Evolutionary conservation across 306 rosid genomes (phyloP).

Genomic region (Gleditsia sinensis): DNA sequence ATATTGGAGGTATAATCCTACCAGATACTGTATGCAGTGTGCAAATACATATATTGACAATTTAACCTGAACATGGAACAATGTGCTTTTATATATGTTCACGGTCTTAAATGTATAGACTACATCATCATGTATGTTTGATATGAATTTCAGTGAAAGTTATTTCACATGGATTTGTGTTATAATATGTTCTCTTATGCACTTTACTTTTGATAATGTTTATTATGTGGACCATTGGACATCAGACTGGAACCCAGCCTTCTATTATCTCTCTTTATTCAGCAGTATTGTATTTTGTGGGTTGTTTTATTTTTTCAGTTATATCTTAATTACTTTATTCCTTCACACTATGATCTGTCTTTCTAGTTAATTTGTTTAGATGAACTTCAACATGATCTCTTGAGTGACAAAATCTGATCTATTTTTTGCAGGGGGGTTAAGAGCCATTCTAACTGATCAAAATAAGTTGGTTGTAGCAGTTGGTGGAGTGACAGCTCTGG

Average conservation of each 20-base stretch:
- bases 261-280: neutral
- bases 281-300: neutral
- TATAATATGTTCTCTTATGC: slow-evolving; percentile 3
- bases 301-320: too few relatives aligned
- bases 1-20: slow-evolving; percentile 81
- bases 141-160: neutral
- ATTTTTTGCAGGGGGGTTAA: slow-evolving; percentile 81
- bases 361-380: neutral
- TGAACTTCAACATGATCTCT: neutral
- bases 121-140: neutral
- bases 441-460: slow-evolving; percentile 95
- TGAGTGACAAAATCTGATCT: slow-evolving; percentile 1
- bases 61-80: neutral
- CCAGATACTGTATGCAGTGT: slow-evolving; percentile 10
- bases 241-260: neutral
- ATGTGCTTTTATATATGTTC: neutral
- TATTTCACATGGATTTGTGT: neutral
- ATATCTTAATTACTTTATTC: neutral
- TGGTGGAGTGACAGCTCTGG: slow-evolving; percentile 95
- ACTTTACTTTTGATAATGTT: slow-evolving; percentile 19
- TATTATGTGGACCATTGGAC: neutral
- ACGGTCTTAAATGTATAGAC: neutral
- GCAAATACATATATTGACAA: slow-evolving; percentile 4
- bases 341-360: neutral
- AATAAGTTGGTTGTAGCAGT: slow-evolving; percentile 94